Conservation (phyloP, 345 rosid genomes). For the Boechera divaricarpa region DNA sequence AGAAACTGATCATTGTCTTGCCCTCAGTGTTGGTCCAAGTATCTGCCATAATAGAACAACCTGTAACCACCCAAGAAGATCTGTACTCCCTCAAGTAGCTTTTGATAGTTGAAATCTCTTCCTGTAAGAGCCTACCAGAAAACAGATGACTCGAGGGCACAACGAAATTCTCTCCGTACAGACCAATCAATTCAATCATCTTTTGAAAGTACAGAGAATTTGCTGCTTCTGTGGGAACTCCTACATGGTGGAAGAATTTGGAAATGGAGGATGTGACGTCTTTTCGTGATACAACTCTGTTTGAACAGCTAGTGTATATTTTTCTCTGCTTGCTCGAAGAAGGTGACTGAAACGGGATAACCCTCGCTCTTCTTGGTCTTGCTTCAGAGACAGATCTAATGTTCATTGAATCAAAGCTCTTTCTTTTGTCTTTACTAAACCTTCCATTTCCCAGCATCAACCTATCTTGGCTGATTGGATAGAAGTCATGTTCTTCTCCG, state of each 20-base stretch:
- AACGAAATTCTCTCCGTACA: constrained; percentile 55
- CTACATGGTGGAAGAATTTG: constrained; percentile 64
- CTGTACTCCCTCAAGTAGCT: constrained; percentile 53
- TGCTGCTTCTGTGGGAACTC: constrained; percentile 61
- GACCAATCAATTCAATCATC: constrained; percentile 62
- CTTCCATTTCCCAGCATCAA: constrained; percentile 55
- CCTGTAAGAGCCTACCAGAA: constrained; percentile 58
- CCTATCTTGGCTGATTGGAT: constrained; percentile 52
- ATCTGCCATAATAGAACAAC: constrained; percentile 69
- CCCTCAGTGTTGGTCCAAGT: constrained; percentile 71
- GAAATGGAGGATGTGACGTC: constrained; percentile 63
- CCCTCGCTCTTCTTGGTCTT: constrained; percentile 53
- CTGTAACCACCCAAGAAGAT: constrained; percentile 56
- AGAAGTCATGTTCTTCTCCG: constrained; percentile 51
- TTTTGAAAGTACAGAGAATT: constrained; percentile 62
- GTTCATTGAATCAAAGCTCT: constrained; percentile 49
- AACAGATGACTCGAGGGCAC: constrained; percentile 56
- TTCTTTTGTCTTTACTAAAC: constrained; percentile 54
- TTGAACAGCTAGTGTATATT: constrained; percentile 40
- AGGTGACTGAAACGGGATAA: constrained; percentile 49
- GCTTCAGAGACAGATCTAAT: constrained; percentile 56
- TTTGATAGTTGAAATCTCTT: constrained; percentile 56
- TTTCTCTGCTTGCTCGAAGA: constrained; percentile 51
- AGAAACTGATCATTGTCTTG: constrained; percentile 59
- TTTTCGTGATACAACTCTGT: constrained; percentile 50